Base-by-base conservation (phyloP, 441 rosid species). In the Sinapis alba region DNA sequence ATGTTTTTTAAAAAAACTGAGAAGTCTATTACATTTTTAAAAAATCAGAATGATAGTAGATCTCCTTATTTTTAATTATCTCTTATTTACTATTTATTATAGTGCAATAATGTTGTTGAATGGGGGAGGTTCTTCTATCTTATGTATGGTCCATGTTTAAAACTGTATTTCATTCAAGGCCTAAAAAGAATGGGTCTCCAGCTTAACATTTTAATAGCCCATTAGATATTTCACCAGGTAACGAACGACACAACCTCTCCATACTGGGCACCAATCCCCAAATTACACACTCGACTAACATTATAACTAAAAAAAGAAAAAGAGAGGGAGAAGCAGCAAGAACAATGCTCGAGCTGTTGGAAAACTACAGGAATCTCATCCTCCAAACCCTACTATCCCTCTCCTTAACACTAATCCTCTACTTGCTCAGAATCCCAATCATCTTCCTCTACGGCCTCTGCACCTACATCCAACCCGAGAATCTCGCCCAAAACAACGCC, bases 401-500 rank as follows among this genome's bases (percentile, higher is more conserved):
- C 67, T 60, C 73, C 4, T 85, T 92, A 53, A 41, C 85, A 28
- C 30, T 92, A 30, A 73, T 88, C 78, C 78, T 90, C 56, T 71
- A 88, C 6, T 86, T 84, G 75, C 82, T 94, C 79, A 84, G 71
- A 53, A 47, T 89, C 81, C 92, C 97, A 3, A 53, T 83, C 75
- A 73, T 89, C 23, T 84, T 92, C 84, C 88, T 94, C 71, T 83
- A 75, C 63, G 94, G 94, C 30, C 91, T 94, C 81, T 79, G 81
- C 83, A 87, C 95, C 36, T 92, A 94, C 75, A 82, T 92, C 85
- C 98, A 89, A 73, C 98, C 97, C 4, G 97, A 94, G 16, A 83
- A 86, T 76, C 76, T 87, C 75, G 84, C 58, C 78, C 83, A 80
- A 32, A 77, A 63, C 76, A 72, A 72, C 71, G 2, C 68, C 11